Conservation (phyloP, 73 alveolate species). For the Effrenium voratum region DNA sequence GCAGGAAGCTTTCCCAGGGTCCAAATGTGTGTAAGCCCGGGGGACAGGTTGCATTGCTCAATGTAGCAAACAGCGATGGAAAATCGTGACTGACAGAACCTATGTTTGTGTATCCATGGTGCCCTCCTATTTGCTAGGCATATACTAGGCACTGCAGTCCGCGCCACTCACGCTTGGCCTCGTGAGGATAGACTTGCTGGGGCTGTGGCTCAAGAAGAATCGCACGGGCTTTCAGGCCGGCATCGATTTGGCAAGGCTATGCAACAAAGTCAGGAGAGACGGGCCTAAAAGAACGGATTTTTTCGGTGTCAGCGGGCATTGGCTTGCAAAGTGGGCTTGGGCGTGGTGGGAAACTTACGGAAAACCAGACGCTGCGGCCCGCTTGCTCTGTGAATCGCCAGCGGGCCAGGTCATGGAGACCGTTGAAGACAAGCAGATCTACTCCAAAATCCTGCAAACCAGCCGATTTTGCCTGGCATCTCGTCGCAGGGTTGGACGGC, state of each 20-base stretch:
- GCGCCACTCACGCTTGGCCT: neutral
- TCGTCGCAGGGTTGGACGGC: too few relatives aligned
- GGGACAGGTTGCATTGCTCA: too few relatives aligned
- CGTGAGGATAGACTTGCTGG: constrained; percentile 40
- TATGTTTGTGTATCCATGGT: too few relatives aligned
- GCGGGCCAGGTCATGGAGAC: neutral
- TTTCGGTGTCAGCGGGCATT: neutral
- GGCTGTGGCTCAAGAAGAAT: constrained; percentile 14
- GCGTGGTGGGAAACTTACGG: neutral
- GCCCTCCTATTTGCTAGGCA: too few relatives aligned
- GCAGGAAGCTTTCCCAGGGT: too few relatives aligned
- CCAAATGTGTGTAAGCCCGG: too few relatives aligned
- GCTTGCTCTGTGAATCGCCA: neutral
- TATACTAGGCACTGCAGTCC: too few relatives aligned
- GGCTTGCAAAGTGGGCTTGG: neutral
- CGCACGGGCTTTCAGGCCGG: constrained; percentile 1
- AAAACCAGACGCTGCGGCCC: neutral
- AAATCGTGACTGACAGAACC: too few relatives aligned
- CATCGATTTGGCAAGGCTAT: too few relatives aligned
- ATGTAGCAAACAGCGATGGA: too few relatives aligned
- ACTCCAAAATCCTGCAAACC: constrained; percentile 6
- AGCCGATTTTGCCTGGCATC: constrained; percentile 55
- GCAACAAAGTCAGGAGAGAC: too few relatives aligned
- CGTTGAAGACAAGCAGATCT: neutral
- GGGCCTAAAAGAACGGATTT: too few relatives aligned